Base-by-base conservation (phyloP, 2,329 filamentous ascomycete genomes). In the Chaetomium globosum region DNA sequence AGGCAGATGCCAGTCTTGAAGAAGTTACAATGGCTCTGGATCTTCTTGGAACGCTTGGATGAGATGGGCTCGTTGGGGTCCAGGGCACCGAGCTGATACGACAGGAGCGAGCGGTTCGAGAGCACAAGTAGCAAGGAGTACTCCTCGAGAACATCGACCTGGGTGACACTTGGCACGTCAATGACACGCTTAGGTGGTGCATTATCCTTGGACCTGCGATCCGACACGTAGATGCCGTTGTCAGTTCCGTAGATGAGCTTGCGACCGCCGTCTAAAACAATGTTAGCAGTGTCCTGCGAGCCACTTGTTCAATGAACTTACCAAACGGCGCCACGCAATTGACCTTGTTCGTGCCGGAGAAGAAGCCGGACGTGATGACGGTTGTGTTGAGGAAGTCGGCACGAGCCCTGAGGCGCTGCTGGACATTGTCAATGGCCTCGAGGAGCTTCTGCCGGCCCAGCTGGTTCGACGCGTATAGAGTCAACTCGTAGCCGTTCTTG, bases 1-100 rank as follows among this genome's bases (percentile, higher is more conserved):
- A 97, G 85, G 75, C 95, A 98, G 73, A 97, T 96, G 48, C 95
- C 95, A 21, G 93, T 91, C 79, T 96, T 97, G 87, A 99, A 99
- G 81, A 98, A 99, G 77, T 94, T 97, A 78, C 94, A 96, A 79
- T 97, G 93, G 73, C 91, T 96, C 77, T 93, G 90, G 69, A 99
- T 98, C 82, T 97, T 97, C 81, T 95, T 94, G 9, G 93, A 92
- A 51, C 93, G 87, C 77, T 95, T 97, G 19, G 87, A 87, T 63
- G 93, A 82, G 39, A 91, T 85, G 59, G 89, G 89, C 73, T 98
- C 93, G 68, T 90, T 90, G 2, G 90, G 86, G 73, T 97, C 94
- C 64, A 99, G 83, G 16, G 92, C 93, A 68, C 94, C 89, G 60
- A 97, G 82, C 1, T 92, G 88, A 79, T 95, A 98, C 8, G 94